A percentile compares a stretch with the other conserved stretches of the same genome.
phyloP scores from a whole-genome alignment of 2,329 filamentous ascomycete genomes.

The Pyrenophora graminea region DNA sequence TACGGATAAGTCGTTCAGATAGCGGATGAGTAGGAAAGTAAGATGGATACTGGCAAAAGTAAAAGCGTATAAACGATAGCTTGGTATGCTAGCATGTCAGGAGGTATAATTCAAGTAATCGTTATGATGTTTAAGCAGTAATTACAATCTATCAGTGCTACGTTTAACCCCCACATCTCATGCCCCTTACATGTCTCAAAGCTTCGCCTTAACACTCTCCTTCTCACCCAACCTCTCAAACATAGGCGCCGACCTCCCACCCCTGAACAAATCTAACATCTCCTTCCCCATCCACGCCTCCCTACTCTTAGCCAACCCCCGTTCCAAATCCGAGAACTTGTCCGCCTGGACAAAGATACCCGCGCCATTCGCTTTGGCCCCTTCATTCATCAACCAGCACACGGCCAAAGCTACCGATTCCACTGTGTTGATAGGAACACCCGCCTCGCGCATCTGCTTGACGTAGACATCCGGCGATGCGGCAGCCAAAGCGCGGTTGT shows the following conservation, averaged over 20 bases:
- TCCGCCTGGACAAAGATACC: slow-evolving; percentile 54
- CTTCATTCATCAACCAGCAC: slow-evolving; percentile 52
- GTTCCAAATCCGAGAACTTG: slow-evolving; percentile 51
- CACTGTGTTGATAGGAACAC: slow-evolving; percentile 55
- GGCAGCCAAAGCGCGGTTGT: slow-evolving; percentile 30
- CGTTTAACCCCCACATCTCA: too few species aligned
- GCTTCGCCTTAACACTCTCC: slow-evolving; percentile 23
- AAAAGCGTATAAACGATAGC: too few species aligned
- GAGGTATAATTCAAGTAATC: too few species aligned
- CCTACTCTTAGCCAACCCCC: slow-evolving; percentile 52
- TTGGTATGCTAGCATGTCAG: too few species aligned
- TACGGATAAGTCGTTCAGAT: too few species aligned
- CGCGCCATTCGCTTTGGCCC: slow-evolving; percentile 51
- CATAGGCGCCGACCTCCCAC: slow-evolving; percentile 46
- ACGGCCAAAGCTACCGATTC: slow-evolving; percentile 52
- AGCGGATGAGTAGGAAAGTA: too few species aligned
- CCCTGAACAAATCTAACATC: slow-evolving; percentile 55
- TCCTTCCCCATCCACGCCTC: slow-evolving; percentile 56
- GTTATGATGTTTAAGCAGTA: too few species aligned
- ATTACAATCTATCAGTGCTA: too few species aligned
- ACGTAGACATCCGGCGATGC: slow-evolving; percentile 47
- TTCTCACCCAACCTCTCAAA: slow-evolving; percentile 36
- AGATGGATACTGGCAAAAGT: too few species aligned
- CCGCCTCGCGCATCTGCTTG: slow-evolving; percentile 48
- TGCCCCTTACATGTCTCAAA: slow-evolving; percentile 11